Evolutionary conservation across 306 rosid species (phyloP).

Genomic region (Citrullus amarus): DNA sequence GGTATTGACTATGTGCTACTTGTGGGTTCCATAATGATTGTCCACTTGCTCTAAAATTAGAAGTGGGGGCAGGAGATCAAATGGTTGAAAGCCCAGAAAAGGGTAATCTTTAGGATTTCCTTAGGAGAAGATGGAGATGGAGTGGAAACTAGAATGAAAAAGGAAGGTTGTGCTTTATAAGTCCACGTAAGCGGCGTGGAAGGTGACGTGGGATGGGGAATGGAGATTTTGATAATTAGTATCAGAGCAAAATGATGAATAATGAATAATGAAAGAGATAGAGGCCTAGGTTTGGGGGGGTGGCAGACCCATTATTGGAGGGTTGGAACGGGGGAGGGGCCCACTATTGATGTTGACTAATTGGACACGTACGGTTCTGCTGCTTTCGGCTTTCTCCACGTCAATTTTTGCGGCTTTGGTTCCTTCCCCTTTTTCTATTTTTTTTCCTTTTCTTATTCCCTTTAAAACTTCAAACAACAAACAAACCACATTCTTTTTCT

Average conservation of each 20-base stretch:
- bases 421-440: not conserved
- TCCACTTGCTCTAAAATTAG: too few relatives aligned
- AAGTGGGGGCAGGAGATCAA: not conserved
- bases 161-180: conserved; percentile 2
- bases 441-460: not conserved
- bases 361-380: conserved; percentile 2
- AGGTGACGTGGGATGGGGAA: not conserved
- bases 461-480: not conserved
- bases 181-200: conserved; percentile 6
- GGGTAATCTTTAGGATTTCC: not conserved
- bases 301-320: not conserved
- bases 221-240: too few relatives aligned
- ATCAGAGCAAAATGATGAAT: not conserved
- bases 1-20: too few relatives aligned
- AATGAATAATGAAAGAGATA: not conserved
- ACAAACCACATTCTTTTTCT: not conserved
- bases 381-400: conserved; percentile 7
- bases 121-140: not conserved
- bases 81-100: conserved; percentile 8
- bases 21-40: too few relatives aligned
- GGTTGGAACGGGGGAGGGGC: not conserved
- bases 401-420: conserved; percentile 9
- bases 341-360: not conserved
- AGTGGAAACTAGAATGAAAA: not conserved
- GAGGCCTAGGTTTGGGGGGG: not conserved